These are phyloP conservation scores for Entophlyctis luteolus DNA, from an alignment of 192 early-diverging fungal genomes.

Conservation along the genomic window DNA sequence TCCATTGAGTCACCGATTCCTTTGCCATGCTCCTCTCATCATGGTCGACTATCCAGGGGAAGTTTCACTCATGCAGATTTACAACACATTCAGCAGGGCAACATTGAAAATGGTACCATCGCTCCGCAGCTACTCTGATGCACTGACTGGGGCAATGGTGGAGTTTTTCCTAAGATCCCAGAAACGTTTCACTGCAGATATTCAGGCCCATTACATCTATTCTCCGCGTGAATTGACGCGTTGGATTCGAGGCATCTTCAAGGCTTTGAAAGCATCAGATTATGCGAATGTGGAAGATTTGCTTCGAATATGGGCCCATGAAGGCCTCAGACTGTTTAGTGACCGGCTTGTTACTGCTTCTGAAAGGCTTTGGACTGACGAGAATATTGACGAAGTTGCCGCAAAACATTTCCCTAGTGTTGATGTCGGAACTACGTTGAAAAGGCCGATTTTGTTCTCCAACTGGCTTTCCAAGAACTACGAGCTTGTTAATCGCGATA, in stretches of 20 bases:
- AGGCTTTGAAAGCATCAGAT: constrained; percentile 85
- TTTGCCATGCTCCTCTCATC: constrained; percentile 92
- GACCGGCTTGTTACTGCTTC: constrained; percentile 88
- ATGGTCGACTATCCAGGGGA: constrained; percentile 98
- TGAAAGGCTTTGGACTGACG: constrained; percentile 91
- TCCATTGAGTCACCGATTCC: constrained; percentile 89
- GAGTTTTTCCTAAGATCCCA: constrained; percentile 92
- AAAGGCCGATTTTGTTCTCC: constrained; percentile 91
- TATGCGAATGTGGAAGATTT: constrained; percentile 69
- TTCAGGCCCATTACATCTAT: constrained; percentile 99
- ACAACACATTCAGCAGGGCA: constrained; percentile 86
- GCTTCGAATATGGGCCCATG: constrained; percentile 96
- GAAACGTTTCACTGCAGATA: constrained; percentile 89
- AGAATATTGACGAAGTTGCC: constrained; percentile 77
- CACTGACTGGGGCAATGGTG: constrained; percentile 93
- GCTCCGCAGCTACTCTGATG: constrained; percentile 83
- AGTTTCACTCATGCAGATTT: constrained; percentile 89
- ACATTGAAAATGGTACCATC: constrained; percentile 90
- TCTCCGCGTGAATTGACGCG: constrained; percentile 98
- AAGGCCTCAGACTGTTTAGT: constrained; percentile 95
- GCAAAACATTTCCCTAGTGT: constrained; percentile 83
- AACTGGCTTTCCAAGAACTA: constrained; percentile 97
- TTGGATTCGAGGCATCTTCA: constrained; percentile 97
- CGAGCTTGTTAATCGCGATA: constrained; percentile 79
- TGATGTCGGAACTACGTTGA: constrained; percentile 65